Conservation (phyloP, 495 filamentous ascomycete genomes). For the Parathielavia hyrcaniae region DNA sequence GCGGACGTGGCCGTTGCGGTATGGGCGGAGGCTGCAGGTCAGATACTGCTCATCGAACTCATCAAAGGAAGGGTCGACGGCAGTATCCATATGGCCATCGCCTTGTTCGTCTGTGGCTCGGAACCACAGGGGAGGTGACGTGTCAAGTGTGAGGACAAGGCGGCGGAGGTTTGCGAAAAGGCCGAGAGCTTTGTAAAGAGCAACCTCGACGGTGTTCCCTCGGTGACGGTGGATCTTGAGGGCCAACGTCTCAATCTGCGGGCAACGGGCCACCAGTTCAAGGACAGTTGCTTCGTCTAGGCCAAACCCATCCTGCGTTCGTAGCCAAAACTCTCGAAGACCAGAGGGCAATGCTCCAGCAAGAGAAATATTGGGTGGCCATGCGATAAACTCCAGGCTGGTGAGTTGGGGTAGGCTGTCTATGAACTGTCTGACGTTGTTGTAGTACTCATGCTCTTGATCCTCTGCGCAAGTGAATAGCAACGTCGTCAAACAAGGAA, state of each 20-base stretch:
- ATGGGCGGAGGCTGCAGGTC: not conserved
- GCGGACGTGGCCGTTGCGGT: not conserved
- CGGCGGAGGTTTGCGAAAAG: not conserved
- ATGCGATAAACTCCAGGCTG: not conserved
- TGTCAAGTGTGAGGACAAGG: not conserved
- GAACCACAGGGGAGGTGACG: not conserved
- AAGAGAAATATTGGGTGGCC: not conserved
- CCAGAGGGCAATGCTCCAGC: not conserved
- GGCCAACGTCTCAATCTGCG: not conserved
- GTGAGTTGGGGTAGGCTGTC: not conserved
- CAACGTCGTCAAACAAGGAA: not conserved
- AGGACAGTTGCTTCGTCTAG: not conserved
- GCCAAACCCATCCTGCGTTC: not conserved
- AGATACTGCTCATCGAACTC: not conserved
- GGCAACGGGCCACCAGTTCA: not conserved
- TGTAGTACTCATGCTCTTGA: not conserved
- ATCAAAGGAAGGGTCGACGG: constrained; percentile 1
- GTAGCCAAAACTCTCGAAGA: not conserved
- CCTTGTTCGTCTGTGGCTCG: not conserved
- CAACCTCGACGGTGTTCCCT: not conserved
- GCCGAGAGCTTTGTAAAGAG: not conserved
- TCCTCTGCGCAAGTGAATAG: not conserved
- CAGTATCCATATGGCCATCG: not conserved
- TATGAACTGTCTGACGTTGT: not conserved
- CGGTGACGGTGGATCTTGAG: constrained; percentile 1